phyloP scores from a whole-genome alignment of 2,329 filamentous ascomycete species.

The Aotearoamyces nothofagi region DNA sequence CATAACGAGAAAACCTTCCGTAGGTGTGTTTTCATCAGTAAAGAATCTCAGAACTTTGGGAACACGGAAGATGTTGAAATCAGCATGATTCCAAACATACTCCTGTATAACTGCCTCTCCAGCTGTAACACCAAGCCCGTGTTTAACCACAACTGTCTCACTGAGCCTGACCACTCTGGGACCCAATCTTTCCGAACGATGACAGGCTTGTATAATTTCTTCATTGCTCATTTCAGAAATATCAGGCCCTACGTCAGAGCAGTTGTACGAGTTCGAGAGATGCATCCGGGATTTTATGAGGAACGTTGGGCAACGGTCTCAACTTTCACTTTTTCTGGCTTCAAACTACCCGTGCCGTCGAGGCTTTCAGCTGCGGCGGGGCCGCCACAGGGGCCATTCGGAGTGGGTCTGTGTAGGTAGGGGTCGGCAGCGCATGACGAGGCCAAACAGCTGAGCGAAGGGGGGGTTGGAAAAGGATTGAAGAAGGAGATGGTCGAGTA shows the following conservation, averaged over 20 bases:
- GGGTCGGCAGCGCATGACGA: too few species aligned
- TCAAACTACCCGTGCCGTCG: too few species aligned
- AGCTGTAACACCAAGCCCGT: background rate
- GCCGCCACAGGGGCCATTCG: too few species aligned
- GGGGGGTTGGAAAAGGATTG: too few species aligned
- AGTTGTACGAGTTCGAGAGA: too few species aligned
- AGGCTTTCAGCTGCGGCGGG: too few species aligned
- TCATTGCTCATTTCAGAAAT: background rate
- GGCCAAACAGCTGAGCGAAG: too few species aligned
- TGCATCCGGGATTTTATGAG: too few species aligned
- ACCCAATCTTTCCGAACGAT: background rate
- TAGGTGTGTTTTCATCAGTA: background rate
- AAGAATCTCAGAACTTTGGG: background rate
- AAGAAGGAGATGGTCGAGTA: too few species aligned
- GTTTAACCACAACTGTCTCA: background rate
- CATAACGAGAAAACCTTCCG: background rate
- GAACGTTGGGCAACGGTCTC: too few species aligned
- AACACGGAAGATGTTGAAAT: background rate
- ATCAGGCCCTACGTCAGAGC: slow-evolving; percentile 1
- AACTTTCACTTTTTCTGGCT: too few species aligned
- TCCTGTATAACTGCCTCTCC: background rate
- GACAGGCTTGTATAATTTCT: background rate
- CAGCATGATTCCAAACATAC: background rate
- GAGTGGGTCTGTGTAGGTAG: too few species aligned
- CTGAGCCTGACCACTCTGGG: background rate